Evolutionary conservation across 371 early-diverging fungal genomes (phyloP), one percentile per base, ranked within the genome.

Genomic region (Apophysomyces variabilis): DNA sequence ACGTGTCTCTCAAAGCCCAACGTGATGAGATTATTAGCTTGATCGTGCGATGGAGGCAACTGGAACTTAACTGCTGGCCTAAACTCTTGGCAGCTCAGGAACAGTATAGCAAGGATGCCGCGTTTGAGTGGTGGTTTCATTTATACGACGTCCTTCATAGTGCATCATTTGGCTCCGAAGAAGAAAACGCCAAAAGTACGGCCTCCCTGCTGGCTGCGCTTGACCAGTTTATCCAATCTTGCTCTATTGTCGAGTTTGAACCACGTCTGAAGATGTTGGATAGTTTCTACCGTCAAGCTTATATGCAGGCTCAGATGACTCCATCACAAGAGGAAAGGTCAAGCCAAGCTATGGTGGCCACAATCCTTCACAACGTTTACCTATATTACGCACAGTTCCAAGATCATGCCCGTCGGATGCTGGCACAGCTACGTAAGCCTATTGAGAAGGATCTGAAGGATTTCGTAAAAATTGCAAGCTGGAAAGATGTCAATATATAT

Each of bases 401-500:
- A 18, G 73, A 78, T 6, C 77, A 73, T 37, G 85, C 92, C 9
- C 75, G 85, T 7, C 74, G 75, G 9, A 83, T 84, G 36, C 66
- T 95, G 35, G 76, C 79, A 9, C 74, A 80, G 26, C 66, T 84
- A 16, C 87, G 90, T 64, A 86, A 90, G 65, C 91, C 96, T 5
- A 91, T 98, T 44, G 87, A 89, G 56, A 93, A 91, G 67, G 96
- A 99, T 39, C 85, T 99, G 68, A 88, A 91, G 64, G 94, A 95
- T 61, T 95, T 91, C 71, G 97, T 97, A 57, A 93, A 93, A 78
- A 92, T 99, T 65, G 97, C 98, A 12, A 91, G 87, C 50, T 99
- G 98, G 97, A 95, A 96, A 77, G 99, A 99, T 76, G 91, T 96
- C 44, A 99, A 96, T 66, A 92, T 96, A n/a, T 91, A 91, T 66